Evolutionary conservation across 345 rosid species (phyloP), one percentile per base, ranked within the genome.

Genomic region (Nasturtium officinale): DNA sequence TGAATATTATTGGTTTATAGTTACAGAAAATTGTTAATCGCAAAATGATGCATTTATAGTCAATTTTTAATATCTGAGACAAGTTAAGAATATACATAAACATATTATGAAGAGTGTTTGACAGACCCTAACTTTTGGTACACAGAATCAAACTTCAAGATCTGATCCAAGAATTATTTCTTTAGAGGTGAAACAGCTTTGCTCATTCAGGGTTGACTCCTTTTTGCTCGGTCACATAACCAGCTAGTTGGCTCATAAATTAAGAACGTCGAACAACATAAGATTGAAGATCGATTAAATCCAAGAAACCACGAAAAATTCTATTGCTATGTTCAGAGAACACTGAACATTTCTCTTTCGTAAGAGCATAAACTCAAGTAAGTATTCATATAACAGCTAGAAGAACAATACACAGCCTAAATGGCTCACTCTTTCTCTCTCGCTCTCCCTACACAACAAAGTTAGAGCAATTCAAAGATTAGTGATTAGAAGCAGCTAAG

Each of bases 391-490:
- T 43, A 60, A 67, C 35, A 38, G 4, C 69, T 67, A 60, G 17
- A 56, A 32, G 70, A 53, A 70, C 62, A 75, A 54, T 61, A 69
- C 70, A 76, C 57, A 63, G 61, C 66, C 79, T 43, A 35, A 46
- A 54, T 26, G 65, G 64, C 66, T 69, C 60, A 1, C 25, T 23
- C 25, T 23, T 23, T 23, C 25, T 23, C 25, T 23, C 2, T 23
- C 25, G 25, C 30, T 32, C 28, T 17, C 40, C 53, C 32, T 57
- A 76, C 75, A 61, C 51, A 53, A 45, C 58, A 55, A 47, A 62
- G 59, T 45, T 59, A 68, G 70, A 53, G 32, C 46, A 74, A 46
- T 18, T 28, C 67, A 38, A 65, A 30, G 55, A 72, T 72, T 62
- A 62, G 54, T 71, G 50, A 52, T 61, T 46, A 18, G 55, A 67